phyloP scores from a whole-genome alignment of 306 rosid species.

The Fragaria nilgerrensis region DNA sequence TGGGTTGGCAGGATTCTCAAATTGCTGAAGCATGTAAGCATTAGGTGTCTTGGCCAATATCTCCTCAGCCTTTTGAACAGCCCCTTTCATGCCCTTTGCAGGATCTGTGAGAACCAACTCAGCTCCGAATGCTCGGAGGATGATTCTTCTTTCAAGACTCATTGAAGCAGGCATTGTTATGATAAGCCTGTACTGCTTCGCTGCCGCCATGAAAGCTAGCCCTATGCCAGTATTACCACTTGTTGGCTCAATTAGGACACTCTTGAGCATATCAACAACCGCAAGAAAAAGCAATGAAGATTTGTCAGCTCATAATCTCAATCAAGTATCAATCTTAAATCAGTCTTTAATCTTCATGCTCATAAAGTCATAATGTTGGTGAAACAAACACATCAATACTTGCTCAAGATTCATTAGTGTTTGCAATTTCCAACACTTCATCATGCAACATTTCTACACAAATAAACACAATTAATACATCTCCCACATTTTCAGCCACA shows the following conservation, averaged over 20 bases:
- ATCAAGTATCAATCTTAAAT: conserved; percentile 5
- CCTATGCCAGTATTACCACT: conserved; percentile 82
- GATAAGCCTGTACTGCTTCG: conserved; percentile 64
- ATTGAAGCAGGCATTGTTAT: conserved; percentile 87
- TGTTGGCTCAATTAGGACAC: conserved; percentile 73
- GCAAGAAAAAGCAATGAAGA: conserved; percentile 11
- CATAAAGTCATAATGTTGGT: background rate
- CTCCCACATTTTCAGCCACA: background rate
- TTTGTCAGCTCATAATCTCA: conserved; percentile 26
- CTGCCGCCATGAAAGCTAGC: conserved; percentile 83
- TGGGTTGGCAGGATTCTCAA: conserved; percentile 88
- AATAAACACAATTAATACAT: background rate
- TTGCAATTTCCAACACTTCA: background rate
- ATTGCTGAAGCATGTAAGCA: conserved; percentile 72
- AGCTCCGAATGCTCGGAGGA: conserved; percentile 73
- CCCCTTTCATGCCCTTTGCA: conserved; percentile 79
- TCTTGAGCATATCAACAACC: conserved; percentile 41
- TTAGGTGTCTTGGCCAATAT: conserved; percentile 70
- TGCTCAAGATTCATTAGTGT: background rate
- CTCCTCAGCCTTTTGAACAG: conserved; percentile 84
- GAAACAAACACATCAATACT: background rate
- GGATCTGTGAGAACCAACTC: conserved; percentile 77
- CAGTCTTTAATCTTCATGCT: background rate
- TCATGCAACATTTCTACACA: background rate
- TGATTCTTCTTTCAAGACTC: conserved; percentile 81